Percentiles rank a stretch among this genome's conserved stretches.
Evolutionary conservation across 352 stramenopile species (phyloP).

Genomic region (Phytophthora agathidicida): DNA sequence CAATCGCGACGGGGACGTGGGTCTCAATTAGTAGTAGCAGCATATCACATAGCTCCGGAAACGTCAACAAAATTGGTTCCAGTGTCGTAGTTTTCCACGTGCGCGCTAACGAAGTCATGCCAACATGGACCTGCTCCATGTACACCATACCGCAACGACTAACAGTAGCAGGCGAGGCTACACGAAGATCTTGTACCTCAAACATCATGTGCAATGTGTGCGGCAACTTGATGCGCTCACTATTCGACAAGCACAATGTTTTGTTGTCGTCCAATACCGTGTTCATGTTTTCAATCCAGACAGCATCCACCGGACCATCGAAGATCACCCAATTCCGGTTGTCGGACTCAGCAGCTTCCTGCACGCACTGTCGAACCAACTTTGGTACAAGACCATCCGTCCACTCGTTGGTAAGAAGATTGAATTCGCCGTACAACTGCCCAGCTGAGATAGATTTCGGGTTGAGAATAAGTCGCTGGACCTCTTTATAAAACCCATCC

Average conservation of each 20-base stretch:
- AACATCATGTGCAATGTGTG: slow-evolving; percentile 94
- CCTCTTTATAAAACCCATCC: slow-evolving; percentile 89
- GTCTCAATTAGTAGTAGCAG: slow-evolving; percentile 80
- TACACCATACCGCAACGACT: slow-evolving; percentile 93
- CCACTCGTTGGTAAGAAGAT: slow-evolving; percentile 95
- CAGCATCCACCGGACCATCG: slow-evolving; percentile 90
- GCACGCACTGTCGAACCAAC: slow-evolving; percentile 90
- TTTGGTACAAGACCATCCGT: slow-evolving; percentile 93
- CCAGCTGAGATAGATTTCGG: slow-evolving; percentile 97
- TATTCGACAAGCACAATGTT: slow-evolving; percentile 86
- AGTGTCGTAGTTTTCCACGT: slow-evolving; percentile 84
- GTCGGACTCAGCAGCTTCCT: slow-evolving; percentile 78
- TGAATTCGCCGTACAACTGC: slow-evolving; percentile 95
- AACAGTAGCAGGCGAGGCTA: slow-evolving; percentile 90
- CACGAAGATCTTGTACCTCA: slow-evolving; percentile 90
- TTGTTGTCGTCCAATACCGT: slow-evolving; percentile 91
- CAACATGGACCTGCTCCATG: slow-evolving; percentile 92
- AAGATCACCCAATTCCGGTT: slow-evolving; percentile 93
- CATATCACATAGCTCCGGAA: slow-evolving; percentile 66
- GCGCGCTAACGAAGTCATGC: slow-evolving; percentile 67
- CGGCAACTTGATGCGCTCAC: slow-evolving; percentile 88
- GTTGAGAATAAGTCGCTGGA: slow-evolving; percentile 91
- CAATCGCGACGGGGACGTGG: slow-evolving; percentile 82
- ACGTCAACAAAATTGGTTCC: slow-evolving; percentile 61
- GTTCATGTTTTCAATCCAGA: slow-evolving; percentile 96